Evolutionary conservation across 1,284 basidiomycete species (phyloP), one percentile per base, ranked within the genome.

Genomic region (Athelia sp.): DNA sequence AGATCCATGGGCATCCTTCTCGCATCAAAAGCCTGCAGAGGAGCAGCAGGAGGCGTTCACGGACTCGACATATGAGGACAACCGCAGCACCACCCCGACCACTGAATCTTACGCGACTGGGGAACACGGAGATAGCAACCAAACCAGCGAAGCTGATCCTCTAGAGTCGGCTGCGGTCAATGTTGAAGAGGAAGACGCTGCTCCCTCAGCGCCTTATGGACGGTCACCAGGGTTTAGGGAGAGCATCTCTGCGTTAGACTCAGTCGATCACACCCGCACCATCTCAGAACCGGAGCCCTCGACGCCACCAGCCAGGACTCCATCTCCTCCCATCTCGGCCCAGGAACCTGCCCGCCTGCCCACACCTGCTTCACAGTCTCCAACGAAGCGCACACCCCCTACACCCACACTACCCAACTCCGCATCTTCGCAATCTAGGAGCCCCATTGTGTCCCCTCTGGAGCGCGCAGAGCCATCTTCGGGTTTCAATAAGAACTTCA

Each of bases 1-100:
- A 47, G 87, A 91, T 63, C 87, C 88, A 55, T 91, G 88, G 87
- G 69, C 82, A 3, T 76, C 74, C 51, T 69, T 66, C 45, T 64
- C 64, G 18, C 62, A 70, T 38, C 48, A 55, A 45, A 58, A 63
- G 36, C 66, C 62, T 17, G 71, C 69, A 45, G 65, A 67, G 48
- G 54, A 58, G 14, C 54, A n/a, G 15, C 36, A 40, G 6, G 36
- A 40, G 9, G 36, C 36, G 19, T 40, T 40, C 19, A 21, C 36
- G n/a, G 19, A 40, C 19, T 40, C 36, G 19, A 21, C 71, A 11
- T 76, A 73, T 53, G 61, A 63, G 22, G 61, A 64, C 32, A 55
- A 55, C 24, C 48, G 50, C 36, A 55, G 50, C 40, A 49, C 60
- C 22, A 58, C 58, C 29, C 62, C 64, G 17, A 55, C 61, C 19